These are phyloP conservation scores for Pulveroboletus sp. DNA, from an alignment of 768 basidiomycete species.

Conservation along the genomic window DNA sequence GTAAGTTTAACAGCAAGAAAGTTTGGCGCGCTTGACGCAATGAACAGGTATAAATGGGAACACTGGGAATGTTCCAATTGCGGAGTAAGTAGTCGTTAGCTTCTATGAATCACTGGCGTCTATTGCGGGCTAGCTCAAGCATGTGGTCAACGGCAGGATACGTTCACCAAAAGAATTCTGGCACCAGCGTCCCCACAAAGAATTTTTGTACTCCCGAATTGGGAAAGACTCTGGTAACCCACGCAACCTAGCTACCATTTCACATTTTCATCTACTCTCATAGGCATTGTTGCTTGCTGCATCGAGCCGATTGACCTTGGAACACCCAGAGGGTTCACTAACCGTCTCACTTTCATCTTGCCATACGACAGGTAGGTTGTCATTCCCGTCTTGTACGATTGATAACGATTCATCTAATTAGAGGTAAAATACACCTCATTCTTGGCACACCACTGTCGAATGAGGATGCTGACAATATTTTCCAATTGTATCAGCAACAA, in stretches of 20 bases:
- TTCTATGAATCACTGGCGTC: background rate
- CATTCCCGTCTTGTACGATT: background rate
- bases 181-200: conserved; percentile 25
- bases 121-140: conserved; percentile 9
- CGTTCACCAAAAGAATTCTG: conserved; percentile 39
- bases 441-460: conserved; percentile 39
- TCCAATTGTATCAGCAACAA: conserved; percentile 64
- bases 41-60: conserved; percentile 66
- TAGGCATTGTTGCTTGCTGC: conserved; percentile 20
- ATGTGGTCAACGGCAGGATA: conserved; percentile 18
- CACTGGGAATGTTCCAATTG: conserved; percentile 68
- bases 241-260: background rate
- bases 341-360: conserved; percentile 48
- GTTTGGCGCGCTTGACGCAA: background rate
- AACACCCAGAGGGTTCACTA: conserved; percentile 19
- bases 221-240: conserved; percentile 29
- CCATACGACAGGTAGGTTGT: conserved; percentile 43
- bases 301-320: conserved; percentile 22
- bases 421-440: conserved; percentile 65
- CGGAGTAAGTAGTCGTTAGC: conserved; percentile 36
- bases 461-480: conserved; percentile 50
- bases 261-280: background rate
- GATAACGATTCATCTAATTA: conserved; percentile 1
- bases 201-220: conserved; percentile 28
- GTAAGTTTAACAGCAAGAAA: conserved; percentile 36